Base-by-base conservation (phyloP, 305 asterid genomes). In the Galium porrigens region DNA sequence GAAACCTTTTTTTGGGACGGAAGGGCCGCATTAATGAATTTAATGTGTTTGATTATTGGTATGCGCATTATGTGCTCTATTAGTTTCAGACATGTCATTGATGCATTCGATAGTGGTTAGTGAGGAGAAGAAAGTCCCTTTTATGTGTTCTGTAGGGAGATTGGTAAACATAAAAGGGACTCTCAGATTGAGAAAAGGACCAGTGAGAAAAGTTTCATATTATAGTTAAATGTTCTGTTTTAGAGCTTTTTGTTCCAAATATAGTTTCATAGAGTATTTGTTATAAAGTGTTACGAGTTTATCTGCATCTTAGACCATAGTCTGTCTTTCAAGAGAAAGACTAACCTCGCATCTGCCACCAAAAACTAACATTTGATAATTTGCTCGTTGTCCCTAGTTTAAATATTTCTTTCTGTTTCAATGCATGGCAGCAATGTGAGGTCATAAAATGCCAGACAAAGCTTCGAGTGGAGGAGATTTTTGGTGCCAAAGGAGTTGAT, bases 401-500 rank as follows among this genome's bases (percentile, higher is more conserved):
- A 3, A 59, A 39, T 48, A 59, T 39, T 53, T 44, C 41, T 67
- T 51, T 63, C 64, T 61, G 54, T 72, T 70, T 55, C 64, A 75
- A 54, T 55, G 65, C 10, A 48, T 76, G 75, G 70, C 91, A 91
- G 96, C 90, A 79, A 81, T 82, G 59, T 61, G 76, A 85, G 81
- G 94, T 78, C 73, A 83, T 91, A 70, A 81, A 76, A 74, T 65
- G 66, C 10, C 84, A 69, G 37, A 79, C 95, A 3, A 75, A 72
- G 70, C 95, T 91, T 78, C 64, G 37, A 27, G 96, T 89, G 71
- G 89, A 73, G 68, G 87, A 84, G 68, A 85, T 81, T 74, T 91
- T 68, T 70, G 98, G 96, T 59, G 88, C 89, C 61, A 84, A 71
- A 73, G 95, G 95, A 54, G 80, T 89, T 62, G 95, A 91, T 70